Base-by-base conservation (phyloP, 2,329 filamentous ascomycete genomes). In the Scytalidium sp. region DNA sequence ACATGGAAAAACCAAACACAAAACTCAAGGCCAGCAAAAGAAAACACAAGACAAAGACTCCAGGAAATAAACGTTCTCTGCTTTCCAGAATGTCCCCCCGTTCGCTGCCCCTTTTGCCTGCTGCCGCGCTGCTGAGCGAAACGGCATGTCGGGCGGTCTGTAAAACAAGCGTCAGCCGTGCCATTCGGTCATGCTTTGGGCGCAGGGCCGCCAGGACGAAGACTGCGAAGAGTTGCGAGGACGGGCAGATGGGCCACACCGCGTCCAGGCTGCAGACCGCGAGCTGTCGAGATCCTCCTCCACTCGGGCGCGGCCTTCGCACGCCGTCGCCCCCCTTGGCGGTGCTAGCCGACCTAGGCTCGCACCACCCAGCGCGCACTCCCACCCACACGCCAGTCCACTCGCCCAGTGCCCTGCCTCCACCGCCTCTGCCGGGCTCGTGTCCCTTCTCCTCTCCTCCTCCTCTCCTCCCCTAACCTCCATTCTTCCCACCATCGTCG, bases 361-460 rank as follows among this genome's bases (percentile, higher is more conserved):
- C 11, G 17, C 41, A 29, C 25, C 20, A 29, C 39, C 39, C 45
- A 29, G 22, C 20, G 19, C 46, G 13, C 36, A 3, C 19, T 19
- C 43, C 21, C 22, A 10, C 17, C 22, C 45, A 20, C 25, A 21
- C 40, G 19, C 41, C 42, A 36, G n/a, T 23, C n/a, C 48, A 23
- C 48, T 32, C 17, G 19, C 17, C 22, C 29, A 21, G 19, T 43
- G 36, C 32, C 48, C 49, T n/a, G n/a, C 49, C 41, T 43, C 46
- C 48, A 46, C 50, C 54, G 51, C 51, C 49, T 43, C 39, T 51
- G n/a, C n/a, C n/a, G n/a, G n/a, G n/a, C n/a, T n/a, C n/a, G n/a
- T 54, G 51, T 55, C 47, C 50, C 48, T 51, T 47, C 48, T 29
- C 41, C 43, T 39, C 45, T 29, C 41, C 46, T 42, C n/a, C 32